A percentile compares a stretch with the other conserved stretches of the same genome.
These are phyloP conservation scores for Orychophragmus violaceus DNA, from an alignment of 345 rosid species.

Conservation along the genomic window DNA sequence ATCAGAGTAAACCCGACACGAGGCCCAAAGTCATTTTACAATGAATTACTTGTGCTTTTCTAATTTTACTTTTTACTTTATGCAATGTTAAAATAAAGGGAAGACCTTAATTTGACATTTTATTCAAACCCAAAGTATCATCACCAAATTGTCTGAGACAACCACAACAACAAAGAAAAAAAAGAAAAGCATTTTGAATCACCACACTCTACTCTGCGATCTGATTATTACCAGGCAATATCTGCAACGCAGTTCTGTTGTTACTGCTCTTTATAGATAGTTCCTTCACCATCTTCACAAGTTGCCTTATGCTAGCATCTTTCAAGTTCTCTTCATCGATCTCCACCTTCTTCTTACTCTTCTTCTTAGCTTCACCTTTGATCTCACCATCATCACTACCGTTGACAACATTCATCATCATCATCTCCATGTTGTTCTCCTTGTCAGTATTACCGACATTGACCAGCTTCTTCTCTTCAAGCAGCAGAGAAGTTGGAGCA, in stretches of 20 bases:
- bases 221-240: constrained; percentile 19
- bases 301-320: constrained; percentile 39
- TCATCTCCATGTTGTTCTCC: constrained; percentile 23
- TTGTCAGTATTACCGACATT: constrained; percentile 1
- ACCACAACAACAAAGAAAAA: neutral
- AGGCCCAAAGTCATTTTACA: too few species aligned
- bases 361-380: constrained; percentile 32
- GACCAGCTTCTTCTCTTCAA: constrained; percentile 12
- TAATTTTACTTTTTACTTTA: too few species aligned
- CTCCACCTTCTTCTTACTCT: constrained; percentile 14
- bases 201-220: constrained; percentile 7
- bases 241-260: constrained; percentile 28
- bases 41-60: too few species aligned
- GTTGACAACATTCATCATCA: constrained; percentile 11
- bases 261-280: constrained; percentile 12
- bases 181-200: neutral
- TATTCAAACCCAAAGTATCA: neutral
- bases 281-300: constrained; percentile 36
- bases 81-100: too few species aligned
- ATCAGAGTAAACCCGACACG: too few species aligned
- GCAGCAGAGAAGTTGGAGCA: constrained; percentile 1
- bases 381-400: constrained; percentile 7
- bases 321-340: constrained; percentile 24
- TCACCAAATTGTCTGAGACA: neutral
- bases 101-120: neutral